A percentile compares a stretch with the other conserved stretches of the same genome.
Conservation (phyloP, 208 protist species). For the Novymonas esmeraldas region DNA sequence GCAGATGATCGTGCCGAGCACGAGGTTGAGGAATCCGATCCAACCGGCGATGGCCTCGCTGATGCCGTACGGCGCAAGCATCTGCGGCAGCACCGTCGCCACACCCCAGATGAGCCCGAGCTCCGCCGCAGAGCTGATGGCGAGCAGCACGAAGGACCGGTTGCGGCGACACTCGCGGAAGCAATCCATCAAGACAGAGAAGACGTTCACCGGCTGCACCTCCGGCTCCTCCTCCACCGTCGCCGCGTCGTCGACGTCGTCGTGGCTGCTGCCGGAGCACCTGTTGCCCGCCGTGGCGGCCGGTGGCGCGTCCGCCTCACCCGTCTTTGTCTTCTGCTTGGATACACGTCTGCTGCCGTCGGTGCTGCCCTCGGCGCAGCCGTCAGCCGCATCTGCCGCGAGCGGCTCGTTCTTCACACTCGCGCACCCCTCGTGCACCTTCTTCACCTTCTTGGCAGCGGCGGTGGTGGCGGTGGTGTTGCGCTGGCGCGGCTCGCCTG, state of each 20-base stretch:
- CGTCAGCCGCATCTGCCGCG: background rate
- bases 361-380: background rate
- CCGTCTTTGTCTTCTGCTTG: slow-evolving; percentile 8
- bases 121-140: slow-evolving; percentile 59
- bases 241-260: background rate
- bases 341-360: background rate
- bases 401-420: slow-evolving; percentile 10
- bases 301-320: background rate
- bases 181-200: slow-evolving; percentile 67
- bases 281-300: background rate
- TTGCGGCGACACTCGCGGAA: slow-evolving; percentile 55
- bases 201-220: slow-evolving; percentile 63
- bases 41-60: slow-evolving; percentile 60
- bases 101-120: slow-evolving; percentile 76
- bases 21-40: slow-evolving; percentile 76
- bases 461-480: too few relatives aligned
- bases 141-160: slow-evolving; percentile 62
- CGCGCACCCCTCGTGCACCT: background rate
- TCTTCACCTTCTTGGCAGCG: background rate
- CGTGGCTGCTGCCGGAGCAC: background rate
- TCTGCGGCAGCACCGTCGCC: slow-evolving; percentile 77
- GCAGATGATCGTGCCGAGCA: slow-evolving; percentile 60
- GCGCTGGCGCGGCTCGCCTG: background rate
- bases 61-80: slow-evolving; percentile 65
- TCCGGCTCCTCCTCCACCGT: slow-evolving; percentile 31